Percentiles rank a stretch among this genome's conserved stretches.
Evolutionary conservation across 108 stramenopile genomes (phyloP).

Genomic region (Skeletonema tropicum): DNA sequence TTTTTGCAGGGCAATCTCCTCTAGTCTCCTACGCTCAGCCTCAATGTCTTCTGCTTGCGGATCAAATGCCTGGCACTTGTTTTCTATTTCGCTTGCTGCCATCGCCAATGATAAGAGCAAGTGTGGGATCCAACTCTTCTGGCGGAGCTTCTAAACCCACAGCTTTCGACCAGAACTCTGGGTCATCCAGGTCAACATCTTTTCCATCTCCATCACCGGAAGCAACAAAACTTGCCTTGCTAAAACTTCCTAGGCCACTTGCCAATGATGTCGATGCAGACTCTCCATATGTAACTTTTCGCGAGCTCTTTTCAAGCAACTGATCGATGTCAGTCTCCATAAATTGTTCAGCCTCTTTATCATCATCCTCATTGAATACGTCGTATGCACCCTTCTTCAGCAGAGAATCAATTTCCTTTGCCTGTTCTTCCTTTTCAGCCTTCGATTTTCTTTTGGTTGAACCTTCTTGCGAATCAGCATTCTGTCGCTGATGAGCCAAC

Average conservation of each 20-base stretch:
- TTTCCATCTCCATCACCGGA: constrained; percentile 75
- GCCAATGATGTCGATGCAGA: constrained; percentile 58
- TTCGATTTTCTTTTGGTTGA: constrained; percentile 59
- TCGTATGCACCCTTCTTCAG: constrained; percentile 90
- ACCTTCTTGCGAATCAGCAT: constrained; percentile 54
- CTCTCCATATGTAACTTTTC: constrained; percentile 81
- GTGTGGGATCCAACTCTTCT: constrained; percentile 61
- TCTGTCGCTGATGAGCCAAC: constrained; percentile 83
- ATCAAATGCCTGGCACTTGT: constrained; percentile 82
- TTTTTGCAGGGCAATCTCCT: constrained; percentile 59
- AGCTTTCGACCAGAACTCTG: constrained; percentile 91
- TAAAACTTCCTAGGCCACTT: constrained; percentile 82
- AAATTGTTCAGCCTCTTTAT: constrained; percentile 80
- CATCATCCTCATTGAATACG: constrained; percentile 83
- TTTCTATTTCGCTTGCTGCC: constrained; percentile 78
- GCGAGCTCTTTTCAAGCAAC: constrained; percentile 77
- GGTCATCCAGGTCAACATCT: constrained; percentile 94
- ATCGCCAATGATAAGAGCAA: constrained; percentile 76
- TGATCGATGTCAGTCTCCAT: constrained; percentile 92
- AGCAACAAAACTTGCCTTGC: constrained; percentile 91
- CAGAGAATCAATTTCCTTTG: constrained; percentile 81
- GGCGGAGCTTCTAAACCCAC: constrained; percentile 81
- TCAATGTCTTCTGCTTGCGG: constrained; percentile 69
- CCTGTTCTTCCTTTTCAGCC: constrained; percentile 70
- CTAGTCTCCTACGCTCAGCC: constrained; percentile 70